Evolutionary conservation across 1,139 yeast genomes (phyloP), one percentile per base, ranked within the genome.

Genomic region (Magnusiomyces tetraspermus): DNA sequence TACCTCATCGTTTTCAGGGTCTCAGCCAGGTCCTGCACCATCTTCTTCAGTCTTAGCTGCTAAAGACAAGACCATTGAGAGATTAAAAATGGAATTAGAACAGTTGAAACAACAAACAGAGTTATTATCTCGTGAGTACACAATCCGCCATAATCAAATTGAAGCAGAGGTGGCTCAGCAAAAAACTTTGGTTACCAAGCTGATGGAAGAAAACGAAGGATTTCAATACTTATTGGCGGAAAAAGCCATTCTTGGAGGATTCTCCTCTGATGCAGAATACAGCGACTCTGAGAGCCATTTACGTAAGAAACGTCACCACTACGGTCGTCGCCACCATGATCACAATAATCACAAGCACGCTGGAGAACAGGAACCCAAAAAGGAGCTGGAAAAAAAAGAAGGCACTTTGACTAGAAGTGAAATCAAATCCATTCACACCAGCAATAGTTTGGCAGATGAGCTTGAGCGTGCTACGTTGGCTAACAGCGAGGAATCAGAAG

Each of bases 181-280:
- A 15, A 59, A 59, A 48, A 57, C 57, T 11, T 50, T 65, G 40
- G 67, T 66, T 50, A 53, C 50, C 21, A 61, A 68, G 5, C 63
- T 69, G 5, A 58, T 58, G 51, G 68, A 66, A 51, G 71, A 68
- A 53, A 69, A 67, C 54, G 70, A 69, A 52, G 62, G 61, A 22
- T 65, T 67, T 56, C 71, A 68, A 58, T 51, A 63, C 28, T 53
- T 68, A 40, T 53, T 69, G n/a, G 65, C 69, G 2, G 71, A 67
- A 52, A 66, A 62, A 53, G 63, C 71, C 1, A 62, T 69, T 19
- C 46, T 60, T 24, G 65, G 61, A 11, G 66, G 61, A n/a, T 58
- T 60, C 21, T 40, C 48, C 15, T 21, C 28, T 31, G 38, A 31
- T 13, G 28, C 37, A 17, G 48, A 45, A 31, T 10, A 42, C 24